A percentile compares a stretch with the other conserved stretches of the same genome.
phyloP scores from a whole-genome alignment of 148 eudicot genomes.

The Chenopodium suecicum region DNA sequence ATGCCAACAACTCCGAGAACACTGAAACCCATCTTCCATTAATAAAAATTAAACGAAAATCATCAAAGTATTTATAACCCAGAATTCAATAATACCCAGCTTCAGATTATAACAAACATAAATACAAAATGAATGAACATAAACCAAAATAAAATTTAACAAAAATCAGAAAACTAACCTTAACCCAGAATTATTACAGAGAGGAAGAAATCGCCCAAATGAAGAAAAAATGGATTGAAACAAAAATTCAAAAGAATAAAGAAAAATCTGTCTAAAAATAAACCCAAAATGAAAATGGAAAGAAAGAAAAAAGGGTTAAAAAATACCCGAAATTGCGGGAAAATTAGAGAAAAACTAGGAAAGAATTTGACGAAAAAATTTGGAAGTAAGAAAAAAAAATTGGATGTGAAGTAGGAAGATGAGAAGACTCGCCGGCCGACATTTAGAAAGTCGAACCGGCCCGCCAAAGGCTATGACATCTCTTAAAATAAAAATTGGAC shows the following conservation, averaged over 20 bases:
- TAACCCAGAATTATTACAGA: background rate
- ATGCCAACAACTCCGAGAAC: background rate
- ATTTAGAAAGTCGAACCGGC: slow-evolving; percentile 20
- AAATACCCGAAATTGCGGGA: slow-evolving; percentile 17
- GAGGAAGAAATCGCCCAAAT: background rate
- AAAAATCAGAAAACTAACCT: background rate
- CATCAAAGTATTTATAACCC: background rate
- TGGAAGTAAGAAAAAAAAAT: background rate
- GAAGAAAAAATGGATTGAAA: background rate
- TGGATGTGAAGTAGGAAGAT: background rate
- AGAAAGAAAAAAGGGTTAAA: background rate
- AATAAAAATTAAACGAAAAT: background rate
- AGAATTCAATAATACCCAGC: slow-evolving; percentile 1
- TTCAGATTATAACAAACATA: background rate
- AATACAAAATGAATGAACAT: background rate
- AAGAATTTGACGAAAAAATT: background rate
- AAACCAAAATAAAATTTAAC: background rate
- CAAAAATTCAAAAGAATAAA: background rate
- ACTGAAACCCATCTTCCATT: slow-evolving; percentile 8
- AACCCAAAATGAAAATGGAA: slow-evolving; percentile 5
- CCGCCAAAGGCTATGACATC: slow-evolving; percentile 25
- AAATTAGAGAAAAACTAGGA: slow-evolving; percentile 8
- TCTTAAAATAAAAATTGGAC: background rate
- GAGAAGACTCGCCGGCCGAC: slow-evolving; percentile 27
- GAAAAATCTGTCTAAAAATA: slow-evolving; percentile 11